Conservation (phyloP, 768 basidiomycete species). For the Boletus bicolor region DNA sequence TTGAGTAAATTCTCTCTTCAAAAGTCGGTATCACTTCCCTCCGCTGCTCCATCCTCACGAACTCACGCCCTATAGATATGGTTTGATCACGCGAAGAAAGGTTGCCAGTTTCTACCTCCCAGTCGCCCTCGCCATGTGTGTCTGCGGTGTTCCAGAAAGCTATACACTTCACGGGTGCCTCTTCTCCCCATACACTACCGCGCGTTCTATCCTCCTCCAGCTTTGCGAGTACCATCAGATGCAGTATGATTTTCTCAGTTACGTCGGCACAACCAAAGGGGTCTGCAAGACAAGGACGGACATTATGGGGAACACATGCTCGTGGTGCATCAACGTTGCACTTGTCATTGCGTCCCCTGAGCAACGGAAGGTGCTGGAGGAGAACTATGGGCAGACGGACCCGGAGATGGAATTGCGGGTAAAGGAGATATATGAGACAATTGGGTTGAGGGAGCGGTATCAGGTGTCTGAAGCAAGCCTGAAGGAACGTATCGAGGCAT, state of each 20-base stretch:
- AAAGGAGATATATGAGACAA: conserved; percentile 1
- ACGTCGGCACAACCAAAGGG: not conserved
- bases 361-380: not conserved
- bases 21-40: not conserved
- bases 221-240: conserved; percentile 2
- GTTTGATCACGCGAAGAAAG: not conserved
- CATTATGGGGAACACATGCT: not conserved
- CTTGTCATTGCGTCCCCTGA: not conserved
- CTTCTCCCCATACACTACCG: not conserved
- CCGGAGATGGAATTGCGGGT: not conserved
- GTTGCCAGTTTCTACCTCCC: conserved; percentile 4
- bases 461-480: not conserved
- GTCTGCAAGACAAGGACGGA: not conserved
- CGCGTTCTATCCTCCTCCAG: conserved; percentile 1
- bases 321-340: conserved; percentile 3
- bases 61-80: not conserved
- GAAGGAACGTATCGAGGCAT: not conserved
- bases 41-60: not conserved
- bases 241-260: not conserved
- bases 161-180: not conserved
- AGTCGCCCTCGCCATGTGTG: not conserved
- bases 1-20: conserved; percentile 1
- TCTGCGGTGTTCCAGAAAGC: conserved; percentile 3
- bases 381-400: not conserved
- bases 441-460: conserved; percentile 1